A percentile compares a stretch with the other conserved stretches of the same genome.
phyloP scores from a whole-genome alignment of 2,329 filamentous ascomycete species.

The Immersiporthe knoxdaviesiana region DNA sequence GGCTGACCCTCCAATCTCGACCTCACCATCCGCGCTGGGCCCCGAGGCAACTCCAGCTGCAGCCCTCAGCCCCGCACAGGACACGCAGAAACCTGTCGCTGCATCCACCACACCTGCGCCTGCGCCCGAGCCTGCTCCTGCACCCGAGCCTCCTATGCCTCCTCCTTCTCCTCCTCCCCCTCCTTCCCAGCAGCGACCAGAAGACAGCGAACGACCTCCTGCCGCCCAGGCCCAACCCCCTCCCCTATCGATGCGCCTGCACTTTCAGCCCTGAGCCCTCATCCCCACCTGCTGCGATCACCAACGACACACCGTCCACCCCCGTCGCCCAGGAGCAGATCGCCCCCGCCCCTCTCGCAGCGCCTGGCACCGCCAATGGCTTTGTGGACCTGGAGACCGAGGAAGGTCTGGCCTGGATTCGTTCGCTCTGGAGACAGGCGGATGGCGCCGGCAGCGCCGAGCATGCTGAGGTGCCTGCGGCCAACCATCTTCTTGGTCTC shows the following conservation, averaged over 20 bases:
- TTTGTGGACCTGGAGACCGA: background rate
- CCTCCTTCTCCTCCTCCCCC: background rate
- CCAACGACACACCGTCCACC: background rate
- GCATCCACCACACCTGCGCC: background rate
- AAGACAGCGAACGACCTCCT: background rate
- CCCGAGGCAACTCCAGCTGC: background rate
- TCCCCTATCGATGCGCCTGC: background rate
- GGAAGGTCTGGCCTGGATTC: background rate
- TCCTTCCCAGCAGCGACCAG: background rate
- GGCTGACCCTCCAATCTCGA: slow-evolving; percentile 7
- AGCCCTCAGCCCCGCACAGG: background rate
- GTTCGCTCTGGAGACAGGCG: background rate
- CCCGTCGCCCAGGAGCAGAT: background rate
- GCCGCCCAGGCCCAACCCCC: background rate
- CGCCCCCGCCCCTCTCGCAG: background rate
- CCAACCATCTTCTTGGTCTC: background rate
- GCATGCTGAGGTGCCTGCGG: background rate
- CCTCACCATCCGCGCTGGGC: background rate
- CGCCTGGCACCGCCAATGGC: background rate
- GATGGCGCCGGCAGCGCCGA: background rate
- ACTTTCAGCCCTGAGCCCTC: background rate
- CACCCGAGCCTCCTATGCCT: background rate
- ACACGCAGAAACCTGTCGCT: background rate
- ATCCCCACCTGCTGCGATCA: background rate
- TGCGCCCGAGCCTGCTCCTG: background rate